Conservation (phyloP, 2,329 filamentous ascomycete species). For the Epicoccum sorghinum region DNA sequence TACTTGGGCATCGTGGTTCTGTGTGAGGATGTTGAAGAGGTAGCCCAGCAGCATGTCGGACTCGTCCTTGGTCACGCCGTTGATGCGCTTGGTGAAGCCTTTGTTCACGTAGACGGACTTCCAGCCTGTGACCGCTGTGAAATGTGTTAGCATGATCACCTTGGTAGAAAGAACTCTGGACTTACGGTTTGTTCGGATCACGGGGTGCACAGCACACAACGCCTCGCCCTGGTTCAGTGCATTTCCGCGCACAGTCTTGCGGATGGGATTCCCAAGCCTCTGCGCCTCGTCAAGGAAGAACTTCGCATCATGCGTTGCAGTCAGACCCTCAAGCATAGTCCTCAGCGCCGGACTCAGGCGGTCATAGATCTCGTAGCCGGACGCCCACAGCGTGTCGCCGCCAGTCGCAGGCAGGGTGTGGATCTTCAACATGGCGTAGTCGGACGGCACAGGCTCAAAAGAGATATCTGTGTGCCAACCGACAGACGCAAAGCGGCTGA, state of each 20-base stretch:
- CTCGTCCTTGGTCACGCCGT: conserved; percentile 55
- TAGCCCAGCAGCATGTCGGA: conserved; percentile 52
- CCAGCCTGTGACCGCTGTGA: conserved; percentile 64
- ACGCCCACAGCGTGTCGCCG: conserved; percentile 48
- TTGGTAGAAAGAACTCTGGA: too few relatives aligned
- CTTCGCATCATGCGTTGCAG: conserved; percentile 51
- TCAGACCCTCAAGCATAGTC: conserved; percentile 56
- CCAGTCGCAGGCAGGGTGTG: conserved; percentile 43
- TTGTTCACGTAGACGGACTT: conserved; percentile 53
- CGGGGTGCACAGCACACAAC: conserved; percentile 60
- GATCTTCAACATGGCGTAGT: conserved; percentile 48
- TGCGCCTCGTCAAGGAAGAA: conserved; percentile 39
- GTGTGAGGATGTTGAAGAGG: conserved; percentile 51
- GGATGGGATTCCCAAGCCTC: conserved; percentile 34
- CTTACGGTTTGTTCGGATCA: conserved; percentile 65
- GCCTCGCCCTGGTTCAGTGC: conserved; percentile 61
- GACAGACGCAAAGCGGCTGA: conserved; percentile 48
- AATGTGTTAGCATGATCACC: background rate
- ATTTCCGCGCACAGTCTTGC: conserved; percentile 49
- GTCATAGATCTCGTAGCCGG: conserved; percentile 57
- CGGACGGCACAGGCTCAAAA: conserved; percentile 50
- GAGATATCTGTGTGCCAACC: conserved; percentile 61
- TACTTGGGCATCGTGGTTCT: conserved; percentile 61
- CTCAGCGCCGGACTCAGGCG: conserved; percentile 56
- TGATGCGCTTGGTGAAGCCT: conserved; percentile 49